A percentile compares a stretch with the other conserved stretches of the same genome.
phyloP scores from a whole-genome alignment of 176 grass and related monocot species.

The Triticum aestivum region IWGSC_CS_RefSeq_v2.1 NC_057809.1:35592181-35592680 shows the following conservation, averaged over 20 bases:
- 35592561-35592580: neutral
- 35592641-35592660: neutral
- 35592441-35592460: neutral
- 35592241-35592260: no score
- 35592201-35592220: neutral
- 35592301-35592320: no score
- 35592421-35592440: neutral
- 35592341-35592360: neutral
- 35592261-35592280: no score
- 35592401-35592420: neutral
- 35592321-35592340: neutral
- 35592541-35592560: neutral
- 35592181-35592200: no score
- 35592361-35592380: neutral
- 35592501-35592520: neutral
- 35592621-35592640: neutral
- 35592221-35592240: neutral
- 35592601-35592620: neutral
- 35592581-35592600: neutral
- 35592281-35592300: no score
- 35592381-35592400: neutral
- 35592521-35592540: neutral
- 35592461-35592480: neutral
- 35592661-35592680: neutral
- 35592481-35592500: neutral